Evolutionary conservation across 2,329 filamentous ascomycete species (phyloP).

Genomic region (Aureobasidium pullulans): DNA sequence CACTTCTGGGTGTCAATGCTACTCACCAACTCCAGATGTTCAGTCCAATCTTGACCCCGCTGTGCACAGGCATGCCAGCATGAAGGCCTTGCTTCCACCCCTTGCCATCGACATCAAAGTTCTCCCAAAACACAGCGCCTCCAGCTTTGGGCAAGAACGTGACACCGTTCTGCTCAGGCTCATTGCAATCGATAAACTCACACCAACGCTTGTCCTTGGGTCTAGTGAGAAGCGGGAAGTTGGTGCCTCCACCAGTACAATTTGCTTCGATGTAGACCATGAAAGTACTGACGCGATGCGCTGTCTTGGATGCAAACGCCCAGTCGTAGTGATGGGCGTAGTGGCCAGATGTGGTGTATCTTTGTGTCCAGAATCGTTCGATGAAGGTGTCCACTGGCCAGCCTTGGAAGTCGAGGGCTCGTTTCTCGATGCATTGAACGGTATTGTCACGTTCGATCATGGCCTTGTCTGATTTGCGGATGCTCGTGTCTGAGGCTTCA

Average conservation of each 20-base stretch:
- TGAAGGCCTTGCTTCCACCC: slow-evolving; percentile 55
- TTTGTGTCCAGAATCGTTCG: slow-evolving; percentile 54
- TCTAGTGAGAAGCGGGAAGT: slow-evolving; percentile 48
- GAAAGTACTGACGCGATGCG: slow-evolving; percentile 46
- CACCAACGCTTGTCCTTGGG: slow-evolving; percentile 46
- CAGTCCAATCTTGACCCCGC: slow-evolving; percentile 52
- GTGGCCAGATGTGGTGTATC: slow-evolving; percentile 51
- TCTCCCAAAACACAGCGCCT: slow-evolving; percentile 58
- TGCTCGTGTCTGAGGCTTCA: slow-evolving; percentile 39
- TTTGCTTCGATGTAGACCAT: slow-evolving; percentile 53
- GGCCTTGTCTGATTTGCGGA: slow-evolving; percentile 49
- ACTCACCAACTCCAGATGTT: slow-evolving; percentile 59
- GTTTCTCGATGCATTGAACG: slow-evolving; percentile 52
- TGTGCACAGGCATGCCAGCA: slow-evolving; percentile 50
- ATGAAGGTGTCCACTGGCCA: slow-evolving; percentile 52
- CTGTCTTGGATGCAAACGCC: slow-evolving; percentile 30
- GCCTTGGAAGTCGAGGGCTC: slow-evolving; percentile 53
- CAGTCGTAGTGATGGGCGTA: slow-evolving; percentile 56
- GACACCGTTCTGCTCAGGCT: slow-evolving; percentile 35
- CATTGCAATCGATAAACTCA: slow-evolving; percentile 48
- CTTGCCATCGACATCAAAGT: slow-evolving; percentile 47
- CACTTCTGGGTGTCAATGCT: background rate
- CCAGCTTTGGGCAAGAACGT: slow-evolving; percentile 52
- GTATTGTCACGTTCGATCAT: slow-evolving; percentile 37
- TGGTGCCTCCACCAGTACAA: slow-evolving; percentile 52